Evolutionary conservation across 2,329 filamentous ascomycete species (phyloP).

Genomic region (Zasmidium cellare): DNA sequence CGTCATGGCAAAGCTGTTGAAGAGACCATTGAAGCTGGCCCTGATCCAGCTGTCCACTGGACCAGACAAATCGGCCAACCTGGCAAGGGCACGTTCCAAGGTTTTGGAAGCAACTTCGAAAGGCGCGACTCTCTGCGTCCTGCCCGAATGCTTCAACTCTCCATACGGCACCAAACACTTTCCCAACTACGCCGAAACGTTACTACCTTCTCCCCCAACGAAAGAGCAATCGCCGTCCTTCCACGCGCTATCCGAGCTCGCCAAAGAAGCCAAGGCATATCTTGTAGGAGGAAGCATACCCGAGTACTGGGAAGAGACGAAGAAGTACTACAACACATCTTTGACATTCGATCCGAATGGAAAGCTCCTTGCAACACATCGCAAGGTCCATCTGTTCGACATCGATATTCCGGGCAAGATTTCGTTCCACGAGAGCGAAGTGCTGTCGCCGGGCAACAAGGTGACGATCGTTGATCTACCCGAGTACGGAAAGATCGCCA

Average conservation of each 20-base stretch:
- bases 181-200: conserved; percentile 84
- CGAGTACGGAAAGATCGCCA: conserved; percentile 80
- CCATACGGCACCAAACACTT: conserved; percentile 93
- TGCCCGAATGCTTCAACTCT: conserved; percentile 98
- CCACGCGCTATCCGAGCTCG: conserved; percentile 79
- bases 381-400: conserved; percentile 96
- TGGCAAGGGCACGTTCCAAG: conserved; percentile 74
- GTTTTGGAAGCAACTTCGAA: conserved; percentile 75
- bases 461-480: conserved; percentile 84
- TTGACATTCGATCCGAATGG: conserved; percentile 80
- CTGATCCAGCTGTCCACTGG: conserved; percentile 75
- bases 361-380: conserved; percentile 78
- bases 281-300: conserved; percentile 92
- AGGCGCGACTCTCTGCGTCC: conserved; percentile 82
- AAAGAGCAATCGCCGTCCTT: conserved; percentile 74
- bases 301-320: conserved; percentile 66
- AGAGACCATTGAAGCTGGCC: conserved; percentile 75
- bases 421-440: conserved; percentile 84
- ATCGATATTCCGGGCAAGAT: conserved; percentile 97
- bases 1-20: conserved; percentile 62
- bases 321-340: conserved; percentile 87
- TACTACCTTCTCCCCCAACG: conserved; percentile 75
- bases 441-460: conserved; percentile 80
- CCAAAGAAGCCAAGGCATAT: conserved; percentile 74
- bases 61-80: conserved; percentile 81